Evolutionary conservation across 345 rosid genomes (phyloP).

Genomic region (Sonneratia caseolaris): DNA sequence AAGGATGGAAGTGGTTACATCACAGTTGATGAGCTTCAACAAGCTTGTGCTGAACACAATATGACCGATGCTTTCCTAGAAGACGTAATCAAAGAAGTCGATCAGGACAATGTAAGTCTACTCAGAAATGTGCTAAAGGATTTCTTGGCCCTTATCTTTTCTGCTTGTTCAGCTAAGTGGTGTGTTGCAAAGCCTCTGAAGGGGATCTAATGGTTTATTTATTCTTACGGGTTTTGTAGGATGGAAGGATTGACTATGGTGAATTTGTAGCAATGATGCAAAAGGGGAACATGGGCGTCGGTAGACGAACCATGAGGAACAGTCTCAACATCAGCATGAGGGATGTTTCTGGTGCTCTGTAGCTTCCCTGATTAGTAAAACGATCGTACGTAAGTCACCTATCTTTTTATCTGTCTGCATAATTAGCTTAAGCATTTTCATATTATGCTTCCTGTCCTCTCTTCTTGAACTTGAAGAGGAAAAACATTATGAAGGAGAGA

Average conservation of each 20-base stretch:
- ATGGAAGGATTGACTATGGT: slow-evolving; percentile 86
- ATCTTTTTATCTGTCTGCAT: not conserved
- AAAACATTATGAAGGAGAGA: not conserved
- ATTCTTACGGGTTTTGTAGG: slow-evolving; percentile 33
- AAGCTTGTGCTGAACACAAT: slow-evolving; percentile 83
- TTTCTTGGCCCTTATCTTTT: not conserved
- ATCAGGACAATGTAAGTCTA: slow-evolving; percentile 83
- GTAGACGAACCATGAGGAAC: slow-evolving; percentile 91
- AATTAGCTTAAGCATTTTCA: not conserved
- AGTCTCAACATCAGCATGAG: slow-evolving; percentile 88
- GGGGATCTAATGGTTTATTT: not conserved
- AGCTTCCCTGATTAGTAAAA: slow-evolving; percentile 2
- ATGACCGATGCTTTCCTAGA: slow-evolving; percentile 82
- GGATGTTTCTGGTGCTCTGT: slow-evolving; percentile 43
- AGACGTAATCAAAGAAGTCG: slow-evolving; percentile 86
- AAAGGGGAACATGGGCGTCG: slow-evolving; percentile 85
- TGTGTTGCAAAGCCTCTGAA: not conserved
- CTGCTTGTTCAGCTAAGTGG: not conserved
- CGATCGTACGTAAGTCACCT: not conserved
- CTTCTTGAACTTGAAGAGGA: not conserved
- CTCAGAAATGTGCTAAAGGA: not conserved
- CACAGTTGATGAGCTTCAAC: slow-evolving; percentile 92
- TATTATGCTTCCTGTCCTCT: not conserved
- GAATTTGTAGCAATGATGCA: slow-evolving; percentile 99
- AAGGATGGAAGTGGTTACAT: slow-evolving; percentile 96